Evolutionary conservation across 768 basidiomycete species (phyloP), one percentile per base, ranked within the genome.

Genomic region (Boletus reticuloceps): DNA sequence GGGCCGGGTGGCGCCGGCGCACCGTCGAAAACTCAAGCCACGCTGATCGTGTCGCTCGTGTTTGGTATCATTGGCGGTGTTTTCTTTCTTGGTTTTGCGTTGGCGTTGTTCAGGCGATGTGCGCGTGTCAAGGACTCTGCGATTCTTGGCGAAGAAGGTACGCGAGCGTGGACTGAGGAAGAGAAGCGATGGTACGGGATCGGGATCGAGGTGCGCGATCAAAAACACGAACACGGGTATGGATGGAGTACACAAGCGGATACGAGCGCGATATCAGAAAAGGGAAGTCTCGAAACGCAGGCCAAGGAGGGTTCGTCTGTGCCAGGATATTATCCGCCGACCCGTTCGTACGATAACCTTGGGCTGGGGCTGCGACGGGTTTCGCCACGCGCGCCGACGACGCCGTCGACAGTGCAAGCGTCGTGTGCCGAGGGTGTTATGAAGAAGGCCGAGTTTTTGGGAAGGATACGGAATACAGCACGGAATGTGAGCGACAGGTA

Each of bases 131-230:
- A 81, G 42, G 88, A 88, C 64, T 76, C 83, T 1, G 87, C 82
- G 5, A 56, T 83, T n/a, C 67, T 74, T 2, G 84, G 82, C 19
- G 82, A 85, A 62, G 83, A 83, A 64, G 86, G 81, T 13, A 72
- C 71, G 27, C 75, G 72, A 29, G 82, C 77, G 4, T 85, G 79
- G 81, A 81, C 82, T 17, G 83, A 82, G 47, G 80, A 80, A 56
- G 89, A 90, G 57, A 81, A 78, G 56, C 79, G 75, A 59, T 89
- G 86, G 85, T 88, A 89, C 62, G 84, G 83, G 19, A 73, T 86
- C 47, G 74, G 70, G 16, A 69, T 67, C 54, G 64, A 69, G 22
- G 60, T 62, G 8, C 54, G 44, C 59, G 56, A 57, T 22, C 27
- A 16, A 40, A 56, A 44, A 11, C 5, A 51, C 19, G 64, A 70